Base-by-base conservation (phyloP, 1,284 basidiomycete species). In the Papiliotrema flavescens region DNA sequence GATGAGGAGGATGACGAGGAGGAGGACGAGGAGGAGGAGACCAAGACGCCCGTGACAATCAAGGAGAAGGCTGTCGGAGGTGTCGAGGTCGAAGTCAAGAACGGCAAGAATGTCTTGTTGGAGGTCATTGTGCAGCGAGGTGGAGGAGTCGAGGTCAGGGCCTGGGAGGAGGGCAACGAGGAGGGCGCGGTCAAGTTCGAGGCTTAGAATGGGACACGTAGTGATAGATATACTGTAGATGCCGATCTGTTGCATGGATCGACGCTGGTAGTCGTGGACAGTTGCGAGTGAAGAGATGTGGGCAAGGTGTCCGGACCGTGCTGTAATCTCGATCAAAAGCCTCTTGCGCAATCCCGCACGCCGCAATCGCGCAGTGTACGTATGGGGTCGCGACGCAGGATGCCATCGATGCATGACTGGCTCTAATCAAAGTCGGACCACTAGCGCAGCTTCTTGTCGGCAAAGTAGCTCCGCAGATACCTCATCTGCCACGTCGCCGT, bases 401-500 rank as follows among this genome's bases (percentile, higher is more conserved):
- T 6, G 11, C 6, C 28, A 32, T 7, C 17, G 15, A 7, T 40
- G 39, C 39, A 40, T 40, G 39, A 17, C 17, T 40, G 39, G 39
- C 15, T 7, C 39, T n/a, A 44, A 22, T 17, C 9, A 7, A 44
- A 14, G 42, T 17, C 42, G 4, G 9, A 7, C 42, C 3, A 48
- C 74, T 80, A 88, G 73, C 84, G 80, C 79, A 88, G 85, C 71
- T 90, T 92, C 73, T 90, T 85, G 71, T 91, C 90, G 74, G 90
- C 88, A 75, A 93, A 93, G 80, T 92, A 93, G 57, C 82, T 81
- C 80, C 85, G 90, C 57, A 98, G 79, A 81, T 97, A 90, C 66
- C 88, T 80, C 75, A 97, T 80, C 76, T 98, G 95, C 94, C 95
- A 98, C 26, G 83, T 80, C 65, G 90, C 97, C 1, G 93, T 94